Percentiles rank a stretch among this genome's conserved stretches.
These are phyloP conservation scores for Amanita brunnescens DNA, from an alignment of 768 basidiomycete genomes.

Conservation along the genomic window DNA sequence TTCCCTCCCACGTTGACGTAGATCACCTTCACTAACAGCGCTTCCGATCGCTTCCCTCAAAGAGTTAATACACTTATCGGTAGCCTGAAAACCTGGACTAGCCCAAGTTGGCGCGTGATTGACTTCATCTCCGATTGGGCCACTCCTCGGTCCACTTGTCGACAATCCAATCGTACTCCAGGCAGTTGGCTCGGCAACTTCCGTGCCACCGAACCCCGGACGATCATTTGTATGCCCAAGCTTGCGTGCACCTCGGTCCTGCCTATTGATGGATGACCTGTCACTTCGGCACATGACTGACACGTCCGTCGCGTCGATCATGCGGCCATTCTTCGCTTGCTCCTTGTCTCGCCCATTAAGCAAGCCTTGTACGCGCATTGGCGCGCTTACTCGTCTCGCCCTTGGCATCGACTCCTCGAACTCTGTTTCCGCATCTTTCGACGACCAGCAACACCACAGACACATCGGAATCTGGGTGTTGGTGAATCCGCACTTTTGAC, in stretches of 20 bases:
- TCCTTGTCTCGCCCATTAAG: too few species aligned
- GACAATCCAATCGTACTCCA: background rate
- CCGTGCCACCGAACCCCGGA: background rate
- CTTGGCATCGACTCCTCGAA: slow-evolving; percentile 32
- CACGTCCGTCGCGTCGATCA: background rate
- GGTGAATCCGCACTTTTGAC: slow-evolving; percentile 35
- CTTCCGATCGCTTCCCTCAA: background rate
- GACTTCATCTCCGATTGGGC: background rate
- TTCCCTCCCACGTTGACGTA: background rate
- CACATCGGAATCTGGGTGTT: slow-evolving; percentile 42
- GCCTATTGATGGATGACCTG: background rate
- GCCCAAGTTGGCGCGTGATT: background rate
- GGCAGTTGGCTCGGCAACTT: background rate
- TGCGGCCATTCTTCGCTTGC: background rate
- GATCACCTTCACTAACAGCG: background rate
- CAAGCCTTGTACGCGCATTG: slow-evolving; percentile 5
- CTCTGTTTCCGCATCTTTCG: slow-evolving; percentile 27
- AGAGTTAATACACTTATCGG: background rate
- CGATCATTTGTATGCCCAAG: background rate
- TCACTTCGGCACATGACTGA: background rate
- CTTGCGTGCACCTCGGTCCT: background rate
- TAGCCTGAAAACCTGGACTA: background rate
- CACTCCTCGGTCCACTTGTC: background rate
- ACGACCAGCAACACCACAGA: slow-evolving; percentile 44
- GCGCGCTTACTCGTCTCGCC: slow-evolving; percentile 24